Percentiles rank a stretch among this genome's conserved stretches.
Conservation (phyloP, 2,329 filamentous ascomycete genomes). For the Botrytis medusae region DNA sequence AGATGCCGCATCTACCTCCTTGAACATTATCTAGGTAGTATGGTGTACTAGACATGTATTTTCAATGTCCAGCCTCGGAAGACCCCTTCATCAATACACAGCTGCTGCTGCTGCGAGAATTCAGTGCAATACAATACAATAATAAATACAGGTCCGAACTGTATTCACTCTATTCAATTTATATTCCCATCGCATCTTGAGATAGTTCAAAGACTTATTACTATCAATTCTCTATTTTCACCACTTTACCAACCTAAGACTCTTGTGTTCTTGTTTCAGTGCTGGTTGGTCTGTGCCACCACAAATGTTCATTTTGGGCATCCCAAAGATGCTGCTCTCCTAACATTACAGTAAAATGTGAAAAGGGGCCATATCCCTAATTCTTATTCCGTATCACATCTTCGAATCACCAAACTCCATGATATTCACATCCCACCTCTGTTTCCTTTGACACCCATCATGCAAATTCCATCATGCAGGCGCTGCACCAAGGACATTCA, state of each 20-base stretch:
- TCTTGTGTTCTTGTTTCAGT: background rate
- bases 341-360: slow-evolving; percentile 18
- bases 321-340: slow-evolving; percentile 5
- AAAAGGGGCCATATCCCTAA: background rate
- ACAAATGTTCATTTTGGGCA: slow-evolving; percentile 16
- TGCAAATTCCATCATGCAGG: slow-evolving; percentile 12
- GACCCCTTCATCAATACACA: background rate
- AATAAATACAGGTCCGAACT: background rate
- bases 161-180: background rate
- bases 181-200: background rate
- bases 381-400: slow-evolving; percentile 13
- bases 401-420: slow-evolving; percentile 20
- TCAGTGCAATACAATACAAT: background rate
- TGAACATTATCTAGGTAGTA: background rate
- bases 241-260: background rate
- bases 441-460: background rate
- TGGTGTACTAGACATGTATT: background rate
- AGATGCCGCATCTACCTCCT: background rate
- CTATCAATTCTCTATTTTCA: background rate
- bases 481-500: slow-evolving; percentile 62
- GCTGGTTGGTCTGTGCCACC: background rate
- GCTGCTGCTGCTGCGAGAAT: background rate
- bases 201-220: background rate
- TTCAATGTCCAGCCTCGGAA: background rate
- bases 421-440: slow-evolving; percentile 9